Evolutionary conservation across 495 filamentous ascomycete genomes (phyloP).

Genomic region (Neurospora sp.): DNA sequence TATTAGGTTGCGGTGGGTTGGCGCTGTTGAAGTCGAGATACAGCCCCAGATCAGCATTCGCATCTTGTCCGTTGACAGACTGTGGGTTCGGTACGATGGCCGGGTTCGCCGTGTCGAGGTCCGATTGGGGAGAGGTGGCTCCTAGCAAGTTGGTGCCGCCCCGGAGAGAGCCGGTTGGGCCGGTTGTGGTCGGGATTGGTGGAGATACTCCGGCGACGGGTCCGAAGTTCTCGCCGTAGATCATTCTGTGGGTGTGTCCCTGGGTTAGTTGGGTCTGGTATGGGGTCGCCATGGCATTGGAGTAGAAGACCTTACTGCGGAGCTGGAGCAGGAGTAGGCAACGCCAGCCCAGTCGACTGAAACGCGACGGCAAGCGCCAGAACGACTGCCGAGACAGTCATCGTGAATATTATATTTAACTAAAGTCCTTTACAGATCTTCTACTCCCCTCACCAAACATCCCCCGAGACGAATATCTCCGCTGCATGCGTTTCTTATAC

Average conservation of each 20-base stretch:
- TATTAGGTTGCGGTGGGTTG: conserved; percentile 58
- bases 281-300: too few species aligned
- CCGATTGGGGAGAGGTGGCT: conserved; percentile 24
- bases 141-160: conserved; percentile 27
- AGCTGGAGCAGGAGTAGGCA: neutral
- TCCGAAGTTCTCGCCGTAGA: conserved; percentile 24
- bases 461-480: too few species aligned
- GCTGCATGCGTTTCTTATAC: too few species aligned
- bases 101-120: conserved; percentile 18
- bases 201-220: conserved; percentile 26
- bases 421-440: neutral
- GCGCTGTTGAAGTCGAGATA: conserved; percentile 55
- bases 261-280: neutral
- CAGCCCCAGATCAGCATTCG: conserved; percentile 45
- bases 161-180: conserved; percentile 23
- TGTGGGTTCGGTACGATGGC: conserved; percentile 25
- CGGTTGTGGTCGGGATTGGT: conserved; percentile 24
- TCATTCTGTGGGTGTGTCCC: neutral
- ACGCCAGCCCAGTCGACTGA: neutral
- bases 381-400: neutral
- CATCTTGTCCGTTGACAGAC: conserved; percentile 42
- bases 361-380: neutral
- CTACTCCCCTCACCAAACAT: too few species aligned
- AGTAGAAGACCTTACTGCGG: too few species aligned
- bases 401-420: neutral